Base-by-base conservation (phyloP, 164 flowering plant species). In the Echeveria elegans region DNA sequence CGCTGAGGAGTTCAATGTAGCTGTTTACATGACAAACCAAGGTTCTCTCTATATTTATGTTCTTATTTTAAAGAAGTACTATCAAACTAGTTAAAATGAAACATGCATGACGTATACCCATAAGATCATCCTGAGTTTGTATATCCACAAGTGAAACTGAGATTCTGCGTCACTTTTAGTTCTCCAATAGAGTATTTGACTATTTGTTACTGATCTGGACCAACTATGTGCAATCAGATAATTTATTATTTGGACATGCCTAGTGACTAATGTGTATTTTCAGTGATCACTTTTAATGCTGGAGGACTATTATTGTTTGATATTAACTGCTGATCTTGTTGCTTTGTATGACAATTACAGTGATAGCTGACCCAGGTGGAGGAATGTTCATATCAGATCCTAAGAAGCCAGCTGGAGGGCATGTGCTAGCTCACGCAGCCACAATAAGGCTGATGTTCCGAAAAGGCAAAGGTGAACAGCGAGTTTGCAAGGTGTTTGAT, bases 401-500 rank as follows among this genome's bases (percentile, higher is more conserved):
- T 52, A 95, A 95, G 89, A 95, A 95, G 71, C 99, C 99, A 65
- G 97, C 97, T 24, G 97, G 99, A 53, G 99, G 97, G n/a, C 99
- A 95, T 71, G 99, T 95, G 18, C 85, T 92, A 58, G 99, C 99
- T 67, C 99, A 94, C 73, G 96, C 99, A 6, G 86, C 94, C 63
- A 95, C 99, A 30, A 75, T 92, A 52, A 82, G 97, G 79, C 72
- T 95, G 69, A 92, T 92, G 97, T 91, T 95, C 74, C 87, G 97
- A 80, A 95, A 89, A 75, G 99, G 99, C 73, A 91, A 94, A 82
- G 97, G 97, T n/a, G 99, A 95, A 73, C 97, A 94, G 76, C 90
- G 96, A 9, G 56, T 50, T 50, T 50, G 56, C 89, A 94, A 94
- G 82, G 94, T 91, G 76, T 87, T 92, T 53, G 99, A 95, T 66